Percentiles rank a stretch among this genome's conserved stretches.
These are phyloP conservation scores for Periconia sp. DNA, from an alignment of 2,329 filamentous ascomycete genomes.

Conservation along the genomic window DNA sequence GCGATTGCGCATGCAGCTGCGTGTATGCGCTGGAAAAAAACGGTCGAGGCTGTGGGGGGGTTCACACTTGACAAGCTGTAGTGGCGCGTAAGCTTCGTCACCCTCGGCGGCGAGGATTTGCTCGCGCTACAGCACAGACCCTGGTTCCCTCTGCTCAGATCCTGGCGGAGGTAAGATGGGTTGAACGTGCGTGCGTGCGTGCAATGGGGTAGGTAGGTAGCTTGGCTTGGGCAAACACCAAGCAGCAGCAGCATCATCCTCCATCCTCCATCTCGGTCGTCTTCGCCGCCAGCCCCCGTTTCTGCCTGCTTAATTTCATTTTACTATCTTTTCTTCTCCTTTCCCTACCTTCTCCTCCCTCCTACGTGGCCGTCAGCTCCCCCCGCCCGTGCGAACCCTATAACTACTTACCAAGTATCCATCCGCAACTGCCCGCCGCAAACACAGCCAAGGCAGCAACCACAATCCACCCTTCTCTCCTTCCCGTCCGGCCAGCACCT, in stretches of 20 bases:
- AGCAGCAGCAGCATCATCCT: not conserved
- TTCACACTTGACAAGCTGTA: slow-evolving; percentile 4
- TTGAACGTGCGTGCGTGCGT: too few species aligned
- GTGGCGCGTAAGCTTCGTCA: slow-evolving; percentile 28
- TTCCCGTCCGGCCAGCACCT: slow-evolving; percentile 16
- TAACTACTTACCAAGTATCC: too few species aligned
- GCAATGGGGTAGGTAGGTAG: not conserved
- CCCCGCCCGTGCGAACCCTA: too few species aligned
- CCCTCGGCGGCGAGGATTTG: too few species aligned
- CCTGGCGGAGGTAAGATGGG: not conserved
- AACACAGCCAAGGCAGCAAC: slow-evolving; percentile 6
- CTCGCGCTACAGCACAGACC: slow-evolving; percentile 20
- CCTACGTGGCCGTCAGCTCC: not conserved
- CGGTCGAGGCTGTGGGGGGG: not conserved
- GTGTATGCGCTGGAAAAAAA: slow-evolving; percentile 26
- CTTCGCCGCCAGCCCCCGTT: not conserved
- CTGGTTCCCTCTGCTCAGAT: not conserved
- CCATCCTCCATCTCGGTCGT: not conserved
- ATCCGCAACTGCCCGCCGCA: slow-evolving; percentile 13
- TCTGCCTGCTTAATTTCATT: not conserved
- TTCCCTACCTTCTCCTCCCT: not conserved
- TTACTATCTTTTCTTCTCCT: not conserved
- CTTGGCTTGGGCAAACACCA: not conserved
- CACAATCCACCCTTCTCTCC: not conserved
- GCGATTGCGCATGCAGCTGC: slow-evolving; percentile 37